Evolutionary conservation across 208 protist species (phyloP).

Genomic region (Acanthamoeba royreba): DNA sequence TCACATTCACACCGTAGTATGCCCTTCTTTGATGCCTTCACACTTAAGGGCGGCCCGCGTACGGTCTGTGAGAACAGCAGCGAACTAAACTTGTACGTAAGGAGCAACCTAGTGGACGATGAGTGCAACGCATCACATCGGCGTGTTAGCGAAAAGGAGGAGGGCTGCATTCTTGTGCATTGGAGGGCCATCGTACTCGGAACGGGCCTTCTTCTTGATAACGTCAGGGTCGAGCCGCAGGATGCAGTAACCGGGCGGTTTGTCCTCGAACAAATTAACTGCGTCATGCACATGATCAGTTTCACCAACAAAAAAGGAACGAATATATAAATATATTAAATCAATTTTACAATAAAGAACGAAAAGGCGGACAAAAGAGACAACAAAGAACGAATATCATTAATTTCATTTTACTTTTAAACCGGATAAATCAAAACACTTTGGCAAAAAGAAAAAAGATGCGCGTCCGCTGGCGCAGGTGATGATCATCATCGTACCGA

Average conservation of each 20-base stretch:
- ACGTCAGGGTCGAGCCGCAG: slow-evolving; percentile 17
- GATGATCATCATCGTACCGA: too few relatives aligned
- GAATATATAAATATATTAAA: background rate
- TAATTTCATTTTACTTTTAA: too few relatives aligned
- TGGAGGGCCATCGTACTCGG: too few relatives aligned
- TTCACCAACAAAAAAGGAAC: background rate
- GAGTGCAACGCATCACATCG: too few relatives aligned
- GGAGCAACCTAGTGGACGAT: background rate
- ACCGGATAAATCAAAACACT: too few relatives aligned
- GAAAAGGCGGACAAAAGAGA: too few relatives aligned
- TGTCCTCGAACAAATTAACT: slow-evolving; percentile 27
- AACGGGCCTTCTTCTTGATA: slow-evolving; percentile 2
- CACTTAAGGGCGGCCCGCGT: background rate
- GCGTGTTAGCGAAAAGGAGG: too few relatives aligned
- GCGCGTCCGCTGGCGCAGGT: too few relatives aligned
- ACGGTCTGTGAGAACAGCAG: slow-evolving; percentile 30
- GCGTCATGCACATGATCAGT: background rate
- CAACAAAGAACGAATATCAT: too few relatives aligned
- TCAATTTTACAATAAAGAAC: too few relatives aligned
- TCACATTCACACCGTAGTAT: background rate
- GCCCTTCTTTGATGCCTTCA: slow-evolving; percentile 38
- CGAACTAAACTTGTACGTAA: slow-evolving; percentile 17
- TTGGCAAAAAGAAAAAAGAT: too few relatives aligned
- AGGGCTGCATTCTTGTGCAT: too few relatives aligned
- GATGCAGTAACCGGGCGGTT: slow-evolving; percentile 28